Base-by-base conservation (phyloP, 371 early-diverging fungal species). In the Saksenaea vasiformis region DNA sequence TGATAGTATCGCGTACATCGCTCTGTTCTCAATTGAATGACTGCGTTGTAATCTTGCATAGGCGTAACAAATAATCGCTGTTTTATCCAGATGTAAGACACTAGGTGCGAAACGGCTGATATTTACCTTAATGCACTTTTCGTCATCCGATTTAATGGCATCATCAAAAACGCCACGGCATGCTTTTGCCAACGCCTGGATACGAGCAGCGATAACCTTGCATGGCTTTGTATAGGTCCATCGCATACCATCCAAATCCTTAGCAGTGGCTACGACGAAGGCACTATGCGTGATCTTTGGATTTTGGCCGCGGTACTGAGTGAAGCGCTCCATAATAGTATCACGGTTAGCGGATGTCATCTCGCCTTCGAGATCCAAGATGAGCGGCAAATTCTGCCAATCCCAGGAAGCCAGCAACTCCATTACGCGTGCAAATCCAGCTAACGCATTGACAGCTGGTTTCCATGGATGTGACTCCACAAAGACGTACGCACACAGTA, bases 371-470 rank as follows among this genome's bases (percentile, higher is more conserved):
- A 93, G 79, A 71, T 94, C 93, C 0, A 94, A 91, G 26, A 91
- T 80, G 56, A 95, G 71, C 7, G 93, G 86, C 43, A 89, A 89
- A 35, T 78, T 78, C 56, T 81, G 75, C 90, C 91, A 95, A 65
- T 89, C 86, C 88, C 90, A 94, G 4, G 68, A 66, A 10, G 87
- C 80, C 56, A 97, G 64, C 35, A 95, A 68, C 36, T 78, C 77
- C 67, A 97, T 68, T 2, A 88, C 87, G 55, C 95, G 88, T 10
- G 86, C 64, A 72, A 94, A 92, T 3, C 94, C 97, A 5, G 85
- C 68, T 19, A 84, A 77, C 1, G 83, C 86, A 56, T 80, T 85
- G 1, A 74, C 84, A 36, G 92, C 84, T 0, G 77, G 74, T 5
- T 73, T 63, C 82, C 80, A 90, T 11, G 92, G 87, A n/a, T 77